phyloP scores from a whole-genome alignment of 129 eudicot species.

The Daucus carota region DH1_v3.0 NC_030382.2:32801501-32802000 shows the following conservation, averaged over 20 bases:
- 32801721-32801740: slow-evolving; percentile 88
- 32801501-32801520: not conserved
- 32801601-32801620: slow-evolving; percentile 60
- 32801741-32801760: not conserved
- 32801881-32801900: slow-evolving; percentile 87
- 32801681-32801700: slow-evolving; percentile 93
- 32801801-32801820: not conserved
- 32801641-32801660: slow-evolving; percentile 69
- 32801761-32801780: not conserved
- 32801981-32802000: slow-evolving; percentile 97
- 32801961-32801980: slow-evolving; percentile 99
- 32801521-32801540: not conserved
- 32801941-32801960: slow-evolving; percentile 93
- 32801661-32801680: slow-evolving; percentile 94
- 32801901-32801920: slow-evolving; percentile 91
- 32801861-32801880: slow-evolving; percentile 60
- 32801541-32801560: slow-evolving; percentile 60
- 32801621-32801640: slow-evolving; percentile 56
- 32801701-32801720: slow-evolving; percentile 83
- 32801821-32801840: not conserved
- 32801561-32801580: slow-evolving; percentile 90
- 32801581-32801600: slow-evolving; percentile 97
- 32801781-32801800: not conserved
- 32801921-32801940: slow-evolving; percentile 93
- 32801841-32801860: not conserved